These are phyloP conservation scores for Pythium guiyangense DNA, from an alignment of 352 stramenopile genomes.

Conservation along the genomic window DNA sequence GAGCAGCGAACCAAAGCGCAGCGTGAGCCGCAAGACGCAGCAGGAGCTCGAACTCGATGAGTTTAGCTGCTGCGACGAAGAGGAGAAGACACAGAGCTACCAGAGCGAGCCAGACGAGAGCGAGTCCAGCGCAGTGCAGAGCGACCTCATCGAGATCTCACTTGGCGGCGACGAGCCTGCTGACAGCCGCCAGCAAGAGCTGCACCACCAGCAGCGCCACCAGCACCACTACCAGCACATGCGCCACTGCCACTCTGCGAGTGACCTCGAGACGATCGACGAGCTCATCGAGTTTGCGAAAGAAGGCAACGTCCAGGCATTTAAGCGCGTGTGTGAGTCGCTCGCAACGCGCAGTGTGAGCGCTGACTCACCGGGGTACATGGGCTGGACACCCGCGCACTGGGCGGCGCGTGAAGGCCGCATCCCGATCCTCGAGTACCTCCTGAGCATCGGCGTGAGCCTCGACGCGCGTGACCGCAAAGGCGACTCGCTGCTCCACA, in stretches of 20 bases:
- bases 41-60: constrained; percentile 14
- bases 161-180: constrained; percentile 16
- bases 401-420: constrained; percentile 70
- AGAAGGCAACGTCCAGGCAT: constrained; percentile 42
- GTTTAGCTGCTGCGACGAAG: constrained; percentile 4
- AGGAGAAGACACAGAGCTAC: constrained; percentile 14
- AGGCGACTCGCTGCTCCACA: constrained; percentile 69
- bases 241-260: constrained; percentile 11
- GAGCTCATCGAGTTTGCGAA: constrained; percentile 62
- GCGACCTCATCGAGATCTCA: constrained; percentile 63
- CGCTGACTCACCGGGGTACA: constrained; percentile 49
- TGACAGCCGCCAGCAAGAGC: neutral
- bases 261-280: constrained; percentile 47
- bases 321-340: constrained; percentile 40
- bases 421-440: constrained; percentile 56
- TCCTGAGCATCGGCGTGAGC: constrained; percentile 38
- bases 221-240: constrained; percentile 2
- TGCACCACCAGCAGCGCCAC: neutral
- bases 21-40: neutral
- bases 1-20: constrained; percentile 1
- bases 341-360: constrained; percentile 35
- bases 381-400: constrained; percentile 74
- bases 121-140: constrained; percentile 5
- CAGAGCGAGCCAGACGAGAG: constrained; percentile 20
- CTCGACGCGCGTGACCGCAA: constrained; percentile 61